Percentiles rank a stretch among this genome's conserved stretches.
phyloP scores from a whole-genome alignment of 2,329 filamentous ascomycete species.

The Albifimbria verrucaria region DNA sequence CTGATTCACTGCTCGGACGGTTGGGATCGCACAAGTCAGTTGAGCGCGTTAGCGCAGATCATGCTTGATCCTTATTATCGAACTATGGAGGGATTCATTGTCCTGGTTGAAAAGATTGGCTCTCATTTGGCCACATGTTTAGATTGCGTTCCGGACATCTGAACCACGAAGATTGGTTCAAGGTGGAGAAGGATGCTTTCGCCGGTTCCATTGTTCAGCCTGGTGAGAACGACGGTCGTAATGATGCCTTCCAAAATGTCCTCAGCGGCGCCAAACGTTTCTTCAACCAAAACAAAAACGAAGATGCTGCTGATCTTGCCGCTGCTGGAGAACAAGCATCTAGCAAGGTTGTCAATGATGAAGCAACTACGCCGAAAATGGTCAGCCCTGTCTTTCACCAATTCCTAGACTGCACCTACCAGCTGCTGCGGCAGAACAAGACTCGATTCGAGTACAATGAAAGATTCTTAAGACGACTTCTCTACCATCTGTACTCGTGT shows the following conservation, averaged over 20 bases:
- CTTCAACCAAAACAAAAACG: conserved; percentile 66
- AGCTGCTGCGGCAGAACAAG: conserved; percentile 80
- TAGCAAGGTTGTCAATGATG: conserved; percentile 44
- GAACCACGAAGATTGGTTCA: conserved; percentile 92
- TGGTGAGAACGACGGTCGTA: conserved; percentile 57
- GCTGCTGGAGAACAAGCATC: conserved; percentile 37
- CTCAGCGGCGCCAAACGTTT: conserved; percentile 88
- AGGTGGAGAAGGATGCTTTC: conserved; percentile 75
- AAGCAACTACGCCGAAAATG: conserved; percentile 81
- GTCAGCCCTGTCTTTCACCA: conserved; percentile 97
- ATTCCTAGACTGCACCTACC: conserved; percentile 91
- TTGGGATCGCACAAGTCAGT: conserved; percentile 95
- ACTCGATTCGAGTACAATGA: conserved; percentile 96
- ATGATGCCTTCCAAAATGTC: conserved; percentile 81
- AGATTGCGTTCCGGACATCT: conserved; percentile 84
- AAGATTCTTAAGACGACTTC: conserved; percentile 79
- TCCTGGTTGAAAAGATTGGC: conserved; percentile 96
- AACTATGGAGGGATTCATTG: conserved; percentile 90
- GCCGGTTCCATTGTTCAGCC: conserved; percentile 61
- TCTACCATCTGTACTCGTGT: conserved; percentile 93
- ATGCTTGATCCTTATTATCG: conserved; percentile 95
- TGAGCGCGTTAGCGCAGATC: conserved; percentile 86
- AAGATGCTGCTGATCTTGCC: conserved; percentile 61
- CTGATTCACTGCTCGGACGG: conserved; percentile 97
- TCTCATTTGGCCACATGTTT: conserved; percentile 98